Percentiles rank a stretch among this genome's conserved stretches.
Conservation (phyloP, 2,329 filamentous ascomycete genomes). For the Aspergillus tamarii region DNA sequence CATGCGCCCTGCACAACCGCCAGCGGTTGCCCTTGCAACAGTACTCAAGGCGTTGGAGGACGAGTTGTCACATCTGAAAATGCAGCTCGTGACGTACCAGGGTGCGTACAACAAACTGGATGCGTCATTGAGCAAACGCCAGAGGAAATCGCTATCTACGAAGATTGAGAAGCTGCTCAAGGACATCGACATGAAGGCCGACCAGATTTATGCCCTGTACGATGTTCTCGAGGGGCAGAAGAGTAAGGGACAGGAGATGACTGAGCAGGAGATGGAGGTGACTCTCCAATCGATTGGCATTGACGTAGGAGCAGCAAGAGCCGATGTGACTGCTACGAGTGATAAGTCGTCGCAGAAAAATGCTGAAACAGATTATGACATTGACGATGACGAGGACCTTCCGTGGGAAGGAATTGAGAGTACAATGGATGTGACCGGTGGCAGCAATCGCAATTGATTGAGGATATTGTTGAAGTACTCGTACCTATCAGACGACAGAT, state of each 20-base stretch:
- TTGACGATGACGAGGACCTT: slow-evolving; percentile 41
- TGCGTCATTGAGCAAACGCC: slow-evolving; percentile 65
- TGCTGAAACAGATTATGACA: slow-evolving; percentile 28
- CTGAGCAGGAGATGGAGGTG: slow-evolving; percentile 64
- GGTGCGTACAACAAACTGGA: slow-evolving; percentile 68
- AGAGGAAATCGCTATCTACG: slow-evolving; percentile 63
- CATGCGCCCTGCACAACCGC: slow-evolving; percentile 65
- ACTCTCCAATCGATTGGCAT: slow-evolving; percentile 58
- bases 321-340: slow-evolving; percentile 34
- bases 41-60: slow-evolving; percentile 82
- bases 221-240: slow-evolving; percentile 84
- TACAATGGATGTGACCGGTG: slow-evolving; percentile 41
- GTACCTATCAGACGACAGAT: not conserved
- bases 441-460: slow-evolving; percentile 18
- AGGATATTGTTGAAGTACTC: not conserved
- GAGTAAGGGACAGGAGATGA: slow-evolving; percentile 64
- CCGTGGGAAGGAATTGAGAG: slow-evolving; percentile 50
- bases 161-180: slow-evolving; percentile 65
- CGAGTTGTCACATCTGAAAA: slow-evolving; percentile 75
- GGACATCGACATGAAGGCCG: slow-evolving; percentile 71
- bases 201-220: slow-evolving; percentile 80
- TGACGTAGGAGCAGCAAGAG: slow-evolving; percentile 24
- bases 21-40: slow-evolving; percentile 73
- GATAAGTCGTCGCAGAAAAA: slow-evolving; percentile 31
- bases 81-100: slow-evolving; percentile 66